phyloP scores from a whole-genome alignment of 768 basidiomycete genomes.

The Crassisporium funariophilum region DNA sequence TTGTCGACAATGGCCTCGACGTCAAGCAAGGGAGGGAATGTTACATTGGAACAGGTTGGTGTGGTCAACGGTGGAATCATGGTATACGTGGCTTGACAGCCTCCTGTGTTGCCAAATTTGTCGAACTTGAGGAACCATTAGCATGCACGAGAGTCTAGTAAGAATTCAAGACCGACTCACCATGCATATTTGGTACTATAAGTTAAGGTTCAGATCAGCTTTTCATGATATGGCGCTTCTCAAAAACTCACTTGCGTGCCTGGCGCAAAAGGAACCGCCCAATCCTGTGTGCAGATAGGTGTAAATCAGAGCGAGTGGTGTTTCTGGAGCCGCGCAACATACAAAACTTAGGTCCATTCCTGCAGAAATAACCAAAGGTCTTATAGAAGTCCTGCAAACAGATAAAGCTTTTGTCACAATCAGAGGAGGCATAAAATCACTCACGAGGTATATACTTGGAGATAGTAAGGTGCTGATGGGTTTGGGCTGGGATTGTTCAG shows the following conservation, averaged over 20 bases:
- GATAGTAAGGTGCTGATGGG: conserved; percentile 56
- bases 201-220: background rate
- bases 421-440: too few species aligned
- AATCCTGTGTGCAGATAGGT: conserved; percentile 42
- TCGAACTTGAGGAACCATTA: conserved; percentile 48
- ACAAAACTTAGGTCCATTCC: conserved; percentile 52
- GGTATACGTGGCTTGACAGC: conserved; percentile 61
- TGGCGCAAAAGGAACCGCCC: conserved; percentile 59
- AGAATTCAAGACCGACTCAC: conserved; percentile 36
- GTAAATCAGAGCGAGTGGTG: background rate
- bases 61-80: conserved; percentile 47
- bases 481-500: conserved; percentile 44
- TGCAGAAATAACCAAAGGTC: conserved; percentile 53
- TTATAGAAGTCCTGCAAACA: conserved; percentile 42
- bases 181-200: conserved; percentile 70
- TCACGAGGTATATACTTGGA: conserved; percentile 65
- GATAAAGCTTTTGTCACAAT: background rate
- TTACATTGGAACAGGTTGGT: conserved; percentile 53
- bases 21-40: conserved; percentile 45
- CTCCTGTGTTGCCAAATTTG: conserved; percentile 56
- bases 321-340: conserved; percentile 19
- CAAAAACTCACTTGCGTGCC: conserved; percentile 48
- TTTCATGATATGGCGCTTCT: background rate
- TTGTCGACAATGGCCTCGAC: conserved; percentile 44
- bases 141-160: background rate